These are phyloP conservation scores for Malassezia vespertilionis DNA, from an alignment of 1,284 basidiomycete genomes.

Conservation along the genomic window DNA sequence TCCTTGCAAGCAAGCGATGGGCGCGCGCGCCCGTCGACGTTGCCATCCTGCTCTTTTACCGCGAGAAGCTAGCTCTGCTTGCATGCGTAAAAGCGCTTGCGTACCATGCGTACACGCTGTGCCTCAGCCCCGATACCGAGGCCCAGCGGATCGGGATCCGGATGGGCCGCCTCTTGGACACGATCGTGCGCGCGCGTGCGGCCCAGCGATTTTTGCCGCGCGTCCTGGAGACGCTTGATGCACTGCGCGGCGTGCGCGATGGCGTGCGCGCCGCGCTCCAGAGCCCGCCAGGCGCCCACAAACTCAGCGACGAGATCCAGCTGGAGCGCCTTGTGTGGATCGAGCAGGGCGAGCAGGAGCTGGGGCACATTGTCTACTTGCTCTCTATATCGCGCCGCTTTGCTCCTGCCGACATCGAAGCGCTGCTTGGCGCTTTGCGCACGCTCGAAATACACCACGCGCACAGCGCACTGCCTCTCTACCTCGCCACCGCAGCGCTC, in stretches of 20 bases:
- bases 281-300: slow-evolving; percentile 3
- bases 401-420: slow-evolving; percentile 22
- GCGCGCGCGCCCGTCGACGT: slow-evolving; percentile 36
- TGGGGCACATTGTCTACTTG: slow-evolving; percentile 38
- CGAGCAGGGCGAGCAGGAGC: slow-evolving; percentile 32
- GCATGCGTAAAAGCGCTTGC: slow-evolving; percentile 37
- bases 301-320: slow-evolving; percentile 39
- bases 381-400: slow-evolving; percentile 35
- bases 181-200: slow-evolving; percentile 17
- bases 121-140: slow-evolving; percentile 26
- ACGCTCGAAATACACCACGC: slow-evolving; percentile 27
- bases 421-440: slow-evolving; percentile 18
- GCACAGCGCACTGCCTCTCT: slow-evolving; percentile 49
- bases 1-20: slow-evolving; percentile 34
- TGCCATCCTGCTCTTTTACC: slow-evolving; percentile 39
- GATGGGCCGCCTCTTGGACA: slow-evolving; percentile 35
- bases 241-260: slow-evolving; percentile 17
- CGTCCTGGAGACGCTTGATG: slow-evolving; percentile 29
- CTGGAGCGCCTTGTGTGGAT: slow-evolving; percentile 36
- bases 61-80: slow-evolving; percentile 37
- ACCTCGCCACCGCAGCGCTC: slow-evolving; percentile 61
- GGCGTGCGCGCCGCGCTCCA: slow-evolving; percentile 25
- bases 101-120: slow-evolving; percentile 34
- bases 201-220: slow-evolving; percentile 14
- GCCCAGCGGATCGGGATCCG: slow-evolving; percentile 29